These are phyloP conservation scores for Thielaviopsis populi DNA, from an alignment of 2,329 filamentous ascomycete species.

Conservation along the genomic window DNA sequence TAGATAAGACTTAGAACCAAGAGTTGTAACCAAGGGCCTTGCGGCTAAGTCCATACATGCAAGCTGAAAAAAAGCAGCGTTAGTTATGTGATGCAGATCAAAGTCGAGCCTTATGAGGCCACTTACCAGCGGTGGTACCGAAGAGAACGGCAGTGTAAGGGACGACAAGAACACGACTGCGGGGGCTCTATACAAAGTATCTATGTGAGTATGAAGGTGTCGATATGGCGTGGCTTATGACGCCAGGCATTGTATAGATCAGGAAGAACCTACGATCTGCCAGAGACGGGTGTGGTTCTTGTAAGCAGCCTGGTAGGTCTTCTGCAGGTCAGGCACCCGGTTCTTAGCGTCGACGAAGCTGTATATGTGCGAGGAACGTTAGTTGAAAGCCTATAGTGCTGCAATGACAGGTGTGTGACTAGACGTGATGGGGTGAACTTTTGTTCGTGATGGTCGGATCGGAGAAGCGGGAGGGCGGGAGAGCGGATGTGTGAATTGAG, in stretches of 20 bases:
- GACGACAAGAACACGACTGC: slow-evolving; percentile 48
- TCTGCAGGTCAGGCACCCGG: slow-evolving; percentile 61
- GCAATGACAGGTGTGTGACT: background rate
- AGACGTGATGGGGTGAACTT: background rate
- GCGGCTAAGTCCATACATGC: slow-evolving; percentile 59
- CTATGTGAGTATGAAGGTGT: slow-evolving; percentile 15
- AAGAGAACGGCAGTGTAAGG: slow-evolving; percentile 54
- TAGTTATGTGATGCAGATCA: slow-evolving; percentile 14
- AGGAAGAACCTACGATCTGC: slow-evolving; percentile 53
- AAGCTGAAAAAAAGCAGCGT: slow-evolving; percentile 26
- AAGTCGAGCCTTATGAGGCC: background rate
- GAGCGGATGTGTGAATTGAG: background rate
- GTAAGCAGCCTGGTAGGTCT: slow-evolving; percentile 59
- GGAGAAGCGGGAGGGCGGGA: background rate
- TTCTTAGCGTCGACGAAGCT: slow-evolving; percentile 58
- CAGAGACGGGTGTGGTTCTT: slow-evolving; percentile 54
- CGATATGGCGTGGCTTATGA: background rate
- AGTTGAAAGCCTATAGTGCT: background rate
- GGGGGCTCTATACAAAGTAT: slow-evolving; percentile 36
- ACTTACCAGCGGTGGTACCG: slow-evolving; percentile 48
- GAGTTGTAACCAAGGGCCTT: slow-evolving; percentile 66
- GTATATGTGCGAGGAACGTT: slow-evolving; percentile 19
- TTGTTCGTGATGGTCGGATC: background rate
- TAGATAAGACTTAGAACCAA: slow-evolving; percentile 44
- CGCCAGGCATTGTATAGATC: background rate